Evolutionary conservation across 2,329 filamentous ascomycete species (phyloP).

Genomic region (Aureobasidium sp.): DNA sequence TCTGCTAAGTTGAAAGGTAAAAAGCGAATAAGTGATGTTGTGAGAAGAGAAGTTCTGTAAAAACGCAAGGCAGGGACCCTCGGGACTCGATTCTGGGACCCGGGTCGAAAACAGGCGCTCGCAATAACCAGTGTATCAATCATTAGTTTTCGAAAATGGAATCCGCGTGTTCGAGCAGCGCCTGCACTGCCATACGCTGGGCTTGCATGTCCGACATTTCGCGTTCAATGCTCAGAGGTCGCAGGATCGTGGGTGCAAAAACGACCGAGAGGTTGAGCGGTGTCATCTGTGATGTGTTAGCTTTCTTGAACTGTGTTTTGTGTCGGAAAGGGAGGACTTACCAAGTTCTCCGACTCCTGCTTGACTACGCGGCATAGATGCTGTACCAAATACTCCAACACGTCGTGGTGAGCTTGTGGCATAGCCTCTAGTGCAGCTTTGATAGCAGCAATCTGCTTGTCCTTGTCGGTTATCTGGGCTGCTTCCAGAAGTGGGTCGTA

Average conservation of each 20-base stretch:
- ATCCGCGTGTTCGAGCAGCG: constrained; percentile 82
- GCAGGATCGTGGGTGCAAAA: constrained; percentile 96
- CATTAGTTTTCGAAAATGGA: constrained; percentile 52
- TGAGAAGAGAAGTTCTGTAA: background rate
- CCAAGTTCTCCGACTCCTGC: constrained; percentile 74
- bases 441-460: constrained; percentile 62
- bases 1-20: background rate
- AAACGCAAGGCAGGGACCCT: background rate
- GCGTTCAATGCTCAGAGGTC: constrained; percentile 76
- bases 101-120: background rate
- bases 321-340: constrained; percentile 32
- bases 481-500: constrained; percentile 86
- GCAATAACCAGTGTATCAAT: background rate
- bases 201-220: constrained; percentile 95
- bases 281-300: constrained; percentile 62
- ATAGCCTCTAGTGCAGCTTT: constrained; percentile 67
- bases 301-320: background rate
- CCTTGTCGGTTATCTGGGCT: constrained; percentile 46
- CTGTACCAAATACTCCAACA: constrained; percentile 87
- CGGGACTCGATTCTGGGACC: background rate
- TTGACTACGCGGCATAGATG: constrained; percentile 81
- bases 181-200: constrained; percentile 88
- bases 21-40: background rate
- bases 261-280: constrained; percentile 93
- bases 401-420: constrained; percentile 76